A percentile compares a stretch with the other conserved stretches of the same genome.
Evolutionary conservation across 139 green algal genomes (phyloP).

Genomic region (Coelastrella sp.): DNA sequence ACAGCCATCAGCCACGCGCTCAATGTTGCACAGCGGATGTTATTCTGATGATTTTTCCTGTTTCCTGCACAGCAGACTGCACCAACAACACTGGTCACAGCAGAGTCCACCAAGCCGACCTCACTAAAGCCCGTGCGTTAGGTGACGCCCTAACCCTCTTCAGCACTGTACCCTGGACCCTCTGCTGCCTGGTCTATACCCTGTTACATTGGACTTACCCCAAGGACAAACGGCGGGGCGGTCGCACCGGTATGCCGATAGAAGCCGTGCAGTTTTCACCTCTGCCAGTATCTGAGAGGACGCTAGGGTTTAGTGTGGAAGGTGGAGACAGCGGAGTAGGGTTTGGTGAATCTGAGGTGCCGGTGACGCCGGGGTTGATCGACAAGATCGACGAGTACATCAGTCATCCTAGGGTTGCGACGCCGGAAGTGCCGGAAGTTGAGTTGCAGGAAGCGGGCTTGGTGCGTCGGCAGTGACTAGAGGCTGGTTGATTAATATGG

Average conservation of each 20-base stretch:
- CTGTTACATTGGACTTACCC: constrained; percentile 52
- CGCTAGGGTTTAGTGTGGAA: not conserved
- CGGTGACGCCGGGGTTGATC: not conserved
- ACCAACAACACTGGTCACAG: not conserved
- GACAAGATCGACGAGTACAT: not conserved
- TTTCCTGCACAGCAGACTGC: constrained; percentile 15
- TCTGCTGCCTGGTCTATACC: constrained; percentile 58
- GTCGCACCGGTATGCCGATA: not conserved
- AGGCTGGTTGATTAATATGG: too few species aligned
- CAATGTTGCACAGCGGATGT: too few species aligned
- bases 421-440: not conserved
- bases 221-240: not conserved
- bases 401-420: not conserved
- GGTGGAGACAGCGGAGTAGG: not conserved
- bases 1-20: too few species aligned
- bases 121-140: constrained; percentile 59
- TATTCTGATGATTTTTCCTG: too few species aligned
- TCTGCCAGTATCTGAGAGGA: not conserved
- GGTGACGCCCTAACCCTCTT: constrained; percentile 61
- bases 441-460: not conserved
- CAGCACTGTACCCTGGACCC: constrained; percentile 59
- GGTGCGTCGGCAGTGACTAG: not conserved
- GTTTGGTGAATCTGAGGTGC: not conserved
- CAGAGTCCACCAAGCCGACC: constrained; percentile 24
- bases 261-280: not conserved